These are phyloP conservation scores for Platismatia glauca DNA, from an alignment of 495 filamentous ascomycete species.

Conservation along the genomic window DNA sequence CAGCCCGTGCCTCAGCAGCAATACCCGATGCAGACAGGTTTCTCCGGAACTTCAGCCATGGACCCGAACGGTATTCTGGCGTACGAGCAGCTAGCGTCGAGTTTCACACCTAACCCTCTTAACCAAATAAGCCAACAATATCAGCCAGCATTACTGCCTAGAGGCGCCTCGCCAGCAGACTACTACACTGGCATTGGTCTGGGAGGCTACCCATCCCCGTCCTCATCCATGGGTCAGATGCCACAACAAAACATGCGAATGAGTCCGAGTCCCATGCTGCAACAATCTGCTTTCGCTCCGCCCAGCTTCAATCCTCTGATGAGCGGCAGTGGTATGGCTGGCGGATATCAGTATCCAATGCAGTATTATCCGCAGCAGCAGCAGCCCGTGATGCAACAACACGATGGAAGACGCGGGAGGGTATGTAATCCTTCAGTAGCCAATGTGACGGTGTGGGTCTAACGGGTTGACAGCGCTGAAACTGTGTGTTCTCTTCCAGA, in stretches of 20 bases:
- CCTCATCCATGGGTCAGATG: conserved; percentile 36
- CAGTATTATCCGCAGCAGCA: conserved; percentile 42
- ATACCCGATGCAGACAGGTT: conserved; percentile 27
- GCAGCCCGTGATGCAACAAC: conserved; percentile 36
- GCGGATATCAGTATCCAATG: conserved; percentile 41
- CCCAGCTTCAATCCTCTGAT: conserved; percentile 40
- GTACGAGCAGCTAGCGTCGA: conserved; percentile 38
- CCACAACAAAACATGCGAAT: conserved; percentile 33
- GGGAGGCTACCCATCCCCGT: conserved; percentile 36
- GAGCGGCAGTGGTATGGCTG: conserved; percentile 36
- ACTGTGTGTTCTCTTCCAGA: background rate
- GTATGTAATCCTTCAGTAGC: conserved; percentile 5
- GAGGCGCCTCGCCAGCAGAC: conserved; percentile 37
- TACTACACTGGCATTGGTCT: conserved; percentile 37
- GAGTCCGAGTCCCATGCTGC: conserved; percentile 36
- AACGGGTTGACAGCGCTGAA: conserved; percentile 9
- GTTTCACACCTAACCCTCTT: conserved; percentile 36
- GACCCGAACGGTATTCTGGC: conserved; percentile 33
- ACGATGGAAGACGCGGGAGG: conserved; percentile 41
- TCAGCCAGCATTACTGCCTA: conserved; percentile 39
- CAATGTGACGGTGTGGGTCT: background rate
- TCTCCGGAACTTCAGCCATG: conserved; percentile 32
- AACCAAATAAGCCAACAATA: conserved; percentile 37
- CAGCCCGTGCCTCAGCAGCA: conserved; percentile 31
- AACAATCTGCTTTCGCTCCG: conserved; percentile 38